Evolutionary conservation across 495 filamentous ascomycete species (phyloP), one percentile per base, ranked within the genome.

Genomic region (Mycothermus thermophilus): DNA sequence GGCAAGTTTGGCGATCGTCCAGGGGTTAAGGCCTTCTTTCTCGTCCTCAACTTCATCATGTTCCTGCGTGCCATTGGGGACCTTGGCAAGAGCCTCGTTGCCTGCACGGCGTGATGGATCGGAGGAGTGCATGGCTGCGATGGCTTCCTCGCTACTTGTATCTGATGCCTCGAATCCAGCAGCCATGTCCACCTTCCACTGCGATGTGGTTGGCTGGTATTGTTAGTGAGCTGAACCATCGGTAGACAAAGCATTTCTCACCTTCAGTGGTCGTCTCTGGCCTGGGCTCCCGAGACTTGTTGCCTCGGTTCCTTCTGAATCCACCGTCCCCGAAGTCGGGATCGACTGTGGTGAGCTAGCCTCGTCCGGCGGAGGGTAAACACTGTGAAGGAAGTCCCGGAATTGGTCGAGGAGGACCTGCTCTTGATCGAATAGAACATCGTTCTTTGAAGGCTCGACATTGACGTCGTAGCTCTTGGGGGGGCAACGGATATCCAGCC

Each of bases 401-500:
- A 77, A 63, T 4, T 67, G 40, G 3, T 52, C 45, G 3, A 59
- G 29, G 7, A 93, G 35, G 2, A 42, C 3, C 0, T 71, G 50
- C 19, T 74, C 62, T 27, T 90, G 60, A 18, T 67, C 60, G 48
- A 97, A 93, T 0, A 93, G 35, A 2, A 95, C 71, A 52, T 94
- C 79, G 42, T 95, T 80, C 51, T 97, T 97, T 0, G 79, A 71
- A 0, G 87, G 86, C 47, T 96, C 86, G 34, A 96, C 66, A 46
- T 94, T 96, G 2, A 72, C 67, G 60, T 96, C 88, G 41, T 97
- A 95, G 31, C 66, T 79, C 10, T 69, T 73, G 4, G 50, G 52
- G 1, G 78, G 72, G 46, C 87, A 94, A 4, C 48, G 47, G 5
- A 97, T 71, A 36, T 85, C 75, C 27, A 96, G 44, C 11, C 66